Percentiles rank a stretch among this genome's conserved stretches.
These are phyloP conservation scores for Lentinula sp. DNA, from an alignment of 768 basidiomycete genomes.

Conservation along the genomic window DNA sequence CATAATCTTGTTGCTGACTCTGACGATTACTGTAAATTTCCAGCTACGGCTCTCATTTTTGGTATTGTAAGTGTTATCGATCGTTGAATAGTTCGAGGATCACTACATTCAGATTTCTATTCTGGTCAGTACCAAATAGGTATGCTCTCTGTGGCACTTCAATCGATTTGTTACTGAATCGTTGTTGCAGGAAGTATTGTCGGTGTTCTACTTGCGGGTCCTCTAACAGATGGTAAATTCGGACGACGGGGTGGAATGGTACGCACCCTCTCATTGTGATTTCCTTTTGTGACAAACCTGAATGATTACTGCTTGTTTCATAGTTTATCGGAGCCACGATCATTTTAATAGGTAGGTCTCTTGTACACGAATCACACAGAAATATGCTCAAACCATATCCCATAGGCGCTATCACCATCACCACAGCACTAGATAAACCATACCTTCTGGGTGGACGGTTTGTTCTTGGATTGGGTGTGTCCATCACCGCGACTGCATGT, in stretches of 20 bases:
- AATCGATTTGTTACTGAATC: not conserved
- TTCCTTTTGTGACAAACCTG: not conserved
- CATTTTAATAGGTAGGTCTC: slow-evolving; percentile 27
- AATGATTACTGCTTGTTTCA: not conserved
- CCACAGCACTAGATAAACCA: slow-evolving; percentile 32
- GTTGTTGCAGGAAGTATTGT: slow-evolving; percentile 23
- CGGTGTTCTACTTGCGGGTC: slow-evolving; percentile 35
- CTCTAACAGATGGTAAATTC: slow-evolving; percentile 29
- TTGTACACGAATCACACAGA: not conserved
- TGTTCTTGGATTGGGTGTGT: slow-evolving; percentile 49
- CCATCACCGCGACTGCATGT: slow-evolving; percentile 36
- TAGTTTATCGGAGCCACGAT: slow-evolving; percentile 35
- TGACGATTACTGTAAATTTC: too few species aligned
- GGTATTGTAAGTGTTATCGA: slow-evolving; percentile 28
- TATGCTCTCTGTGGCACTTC: slow-evolving; percentile 2
- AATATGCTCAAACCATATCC: too few species aligned
- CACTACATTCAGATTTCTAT: not conserved
- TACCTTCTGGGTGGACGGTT: slow-evolving; percentile 50
- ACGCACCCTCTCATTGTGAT: not conserved
- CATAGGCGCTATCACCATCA: slow-evolving; percentile 39
- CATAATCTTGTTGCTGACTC: not conserved
- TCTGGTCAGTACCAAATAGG: slow-evolving; percentile 34
- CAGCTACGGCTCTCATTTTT: slow-evolving; percentile 35
- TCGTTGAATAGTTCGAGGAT: not conserved
- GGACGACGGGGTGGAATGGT: slow-evolving; percentile 42